Evolutionary conservation across 2,329 filamentous ascomycete species (phyloP), one percentile per base, ranked within the genome.

Genomic region (Sphaerulina populicola): DNA sequence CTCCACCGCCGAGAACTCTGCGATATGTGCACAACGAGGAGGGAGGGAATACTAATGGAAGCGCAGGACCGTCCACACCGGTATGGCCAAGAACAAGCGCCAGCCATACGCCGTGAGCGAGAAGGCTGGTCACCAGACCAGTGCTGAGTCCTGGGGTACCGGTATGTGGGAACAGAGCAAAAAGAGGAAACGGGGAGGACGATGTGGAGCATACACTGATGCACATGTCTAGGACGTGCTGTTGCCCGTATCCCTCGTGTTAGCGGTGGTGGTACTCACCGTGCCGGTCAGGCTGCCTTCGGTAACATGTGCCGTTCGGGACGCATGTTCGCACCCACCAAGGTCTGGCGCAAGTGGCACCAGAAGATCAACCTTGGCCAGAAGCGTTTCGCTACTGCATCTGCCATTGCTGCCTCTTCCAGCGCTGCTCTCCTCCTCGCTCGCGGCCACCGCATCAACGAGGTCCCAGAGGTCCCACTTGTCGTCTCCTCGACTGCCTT

Each of bases 281-380:
- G 93, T 82, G 93, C 93, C 72, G 93, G 93, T 81, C 93, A 98
- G 82, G 93, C 93, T 76, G 93, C 93, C 68, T 98, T 97, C 77
- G 93, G 93, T 88, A 98, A 98, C 87, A 89, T 91, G 89, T 98
- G 93, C 81, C 90, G 93, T 75, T 95, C 91, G 73, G 93, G 94
- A 81, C 93, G 93, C 79, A 98, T 98, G 93, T 98, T 98, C 79
- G 93, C 93, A 67, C 93, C 93, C 65, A 98, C 93, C 78, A 98
- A 98, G 86, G 86, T 95, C 79, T 98, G 93, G 94, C 83, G 93
- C 75, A 96, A 95, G 82, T 98, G 93, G 94, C 93, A 98, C 82
- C 82, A 96, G 81, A 97, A 97, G 89, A 83, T 98, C 83, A 95
- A 94, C 83, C 83, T 94, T 76, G 86, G 86, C 76, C 93, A 98